Evolutionary conservation across 257 asterid species (phyloP), one percentile per base, ranked within the genome.

Genomic region (Marsdenia floribunda): DNA sequence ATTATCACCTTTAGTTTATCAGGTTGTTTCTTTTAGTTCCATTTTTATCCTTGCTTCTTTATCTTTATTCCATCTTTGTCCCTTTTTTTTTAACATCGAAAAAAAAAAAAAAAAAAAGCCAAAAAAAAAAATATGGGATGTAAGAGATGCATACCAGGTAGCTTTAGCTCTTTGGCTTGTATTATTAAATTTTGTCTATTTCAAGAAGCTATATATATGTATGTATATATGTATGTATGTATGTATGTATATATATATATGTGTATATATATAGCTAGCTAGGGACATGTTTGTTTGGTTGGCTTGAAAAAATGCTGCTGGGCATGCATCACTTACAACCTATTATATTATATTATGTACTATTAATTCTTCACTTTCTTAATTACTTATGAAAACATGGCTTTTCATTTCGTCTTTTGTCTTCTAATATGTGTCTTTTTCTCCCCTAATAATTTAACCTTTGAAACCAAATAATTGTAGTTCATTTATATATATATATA

Each of bases 71-170:
- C 52, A 21, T 54, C 40, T 13, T 47, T 52, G 15, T 55, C 64
- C 70, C 55, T 76, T 40, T 37, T 46, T 37, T 42, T 12, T 44
- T 40, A n/a, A n/a, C n/a, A n/a, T n/a, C n/a, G n/a, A n/a, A n/a
- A n/a, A n/a, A n/a, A n/a, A n/a, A n/a, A n/a, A n/a, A n/a, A n/a
- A n/a, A n/a, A n/a, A n/a, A n/a, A n/a, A n/a, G n/a, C n/a, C n/a
- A n/a, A n/a, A n/a, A n/a, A n/a, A n/a, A n/a, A n/a, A n/a, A n/a
- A n/a, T n/a, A n/a, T 44, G 86, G 85, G 88, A 79, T 85, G 88
- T 85, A 85, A 85, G 88, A 80, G 78, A 85, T 80, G 88, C 88
- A 85, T 85, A 80, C 88, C 74, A 84, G 84, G 88, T 65, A 77
- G 86, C 76, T 80, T 49, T 69, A n/a, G 69, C 10, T 66, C 12